These are phyloP conservation scores for Pichia californica DNA, from an alignment of 805 yeast genomes.

Conservation along the genomic window DNA sequence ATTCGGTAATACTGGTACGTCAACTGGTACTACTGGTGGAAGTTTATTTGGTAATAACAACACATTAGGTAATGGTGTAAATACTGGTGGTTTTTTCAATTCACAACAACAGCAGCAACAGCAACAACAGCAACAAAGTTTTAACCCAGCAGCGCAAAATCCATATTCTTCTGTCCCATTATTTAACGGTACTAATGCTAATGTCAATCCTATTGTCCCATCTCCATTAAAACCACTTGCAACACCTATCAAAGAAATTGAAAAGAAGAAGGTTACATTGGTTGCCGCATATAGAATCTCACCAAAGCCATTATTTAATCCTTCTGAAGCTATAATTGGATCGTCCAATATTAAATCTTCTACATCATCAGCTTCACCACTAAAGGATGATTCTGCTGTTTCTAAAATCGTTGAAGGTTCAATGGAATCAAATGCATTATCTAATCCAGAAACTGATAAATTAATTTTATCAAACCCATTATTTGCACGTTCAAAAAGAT, in stretches of 20 bases:
- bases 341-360: slow-evolving; percentile 22
- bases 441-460: slow-evolving; percentile 45
- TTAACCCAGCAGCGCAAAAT: slow-evolving; percentile 36
- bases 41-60: slow-evolving; percentile 29
- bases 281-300: slow-evolving; percentile 55
- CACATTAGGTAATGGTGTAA: not conserved
- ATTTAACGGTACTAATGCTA: slow-evolving; percentile 34
- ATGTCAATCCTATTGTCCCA: slow-evolving; percentile 28
- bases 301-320: slow-evolving; percentile 52
- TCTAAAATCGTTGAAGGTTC: slow-evolving; percentile 19
- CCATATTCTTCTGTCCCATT: slow-evolving; percentile 81
- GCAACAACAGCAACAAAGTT: slow-evolving; percentile 24
- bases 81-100: slow-evolving; percentile 27
- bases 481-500: slow-evolving; percentile 55
- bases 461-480: slow-evolving; percentile 67
- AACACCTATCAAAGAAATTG: slow-evolving; percentile 39
- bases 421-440: slow-evolving; percentile 10
- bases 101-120: slow-evolving; percentile 19
- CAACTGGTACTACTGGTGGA: slow-evolving; percentile 12
- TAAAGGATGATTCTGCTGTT: slow-evolving; percentile 25
- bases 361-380: slow-evolving; percentile 17
- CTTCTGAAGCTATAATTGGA: slow-evolving; percentile 19
- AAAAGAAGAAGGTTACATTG: slow-evolving; percentile 56
- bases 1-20: slow-evolving; percentile 24
- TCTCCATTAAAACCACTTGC: slow-evolving; percentile 47